Percentiles rank a stretch among this genome's conserved stretches.
These are phyloP conservation scores for Parachaetomium inaequale DNA, from an alignment of 495 filamentous ascomycete genomes.

Conservation along the genomic window DNA sequence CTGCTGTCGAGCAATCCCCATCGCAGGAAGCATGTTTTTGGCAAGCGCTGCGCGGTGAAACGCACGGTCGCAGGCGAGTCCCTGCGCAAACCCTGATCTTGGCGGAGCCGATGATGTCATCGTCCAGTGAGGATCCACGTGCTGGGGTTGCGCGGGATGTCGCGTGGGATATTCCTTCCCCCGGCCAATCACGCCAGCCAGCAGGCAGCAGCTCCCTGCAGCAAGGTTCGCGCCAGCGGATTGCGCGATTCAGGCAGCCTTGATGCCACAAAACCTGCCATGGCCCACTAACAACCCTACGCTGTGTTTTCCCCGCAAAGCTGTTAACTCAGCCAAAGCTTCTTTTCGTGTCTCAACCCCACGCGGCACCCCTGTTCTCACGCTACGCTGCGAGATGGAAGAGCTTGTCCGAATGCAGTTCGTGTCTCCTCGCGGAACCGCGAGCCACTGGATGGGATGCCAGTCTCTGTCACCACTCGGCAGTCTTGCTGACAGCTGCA, in stretches of 20 bases:
- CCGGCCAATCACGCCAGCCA: not conserved
- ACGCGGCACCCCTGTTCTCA: not conserved
- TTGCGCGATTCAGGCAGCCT: slow-evolving; percentile 15
- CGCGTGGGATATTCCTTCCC: not conserved
- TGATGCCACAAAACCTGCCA: slow-evolving; percentile 2
- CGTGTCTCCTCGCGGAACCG: not conserved
- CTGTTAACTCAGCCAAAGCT: not conserved
- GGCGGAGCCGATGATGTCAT: slow-evolving; percentile 14
- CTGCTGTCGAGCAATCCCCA: too few species aligned
- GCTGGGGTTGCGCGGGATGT: not conserved
- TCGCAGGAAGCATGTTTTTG: too few species aligned
- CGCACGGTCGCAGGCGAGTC: not conserved
- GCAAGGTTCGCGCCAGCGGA: not conserved
- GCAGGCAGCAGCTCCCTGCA: not conserved
- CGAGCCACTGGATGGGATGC: not conserved
- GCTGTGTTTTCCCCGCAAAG: not conserved
- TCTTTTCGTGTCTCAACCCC: not conserved
- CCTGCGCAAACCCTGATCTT: not conserved
- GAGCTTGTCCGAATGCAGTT: not conserved
- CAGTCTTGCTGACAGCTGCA: not conserved
- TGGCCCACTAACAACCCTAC: not conserved
- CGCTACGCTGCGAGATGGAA: not conserved
- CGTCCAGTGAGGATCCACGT: slow-evolving; percentile 3
- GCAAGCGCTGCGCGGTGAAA: too few species aligned
- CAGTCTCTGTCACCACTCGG: not conserved